phyloP scores from a whole-genome alignment of 257 asterid species.

The Craterostigma plantagineum region DNA sequence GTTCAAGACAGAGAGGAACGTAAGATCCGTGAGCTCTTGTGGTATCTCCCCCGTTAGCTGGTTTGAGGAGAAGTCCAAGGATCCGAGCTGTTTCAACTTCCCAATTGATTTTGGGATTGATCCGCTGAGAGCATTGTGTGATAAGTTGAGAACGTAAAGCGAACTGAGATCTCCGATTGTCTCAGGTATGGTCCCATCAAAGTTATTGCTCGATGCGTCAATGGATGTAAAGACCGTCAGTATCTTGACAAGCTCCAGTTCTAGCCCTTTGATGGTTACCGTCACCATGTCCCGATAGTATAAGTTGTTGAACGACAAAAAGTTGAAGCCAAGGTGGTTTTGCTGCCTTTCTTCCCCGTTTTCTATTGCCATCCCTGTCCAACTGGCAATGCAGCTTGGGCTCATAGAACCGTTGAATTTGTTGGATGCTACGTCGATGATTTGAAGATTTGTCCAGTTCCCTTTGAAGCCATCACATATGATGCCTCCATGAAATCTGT shows the following conservation, averaged over 20 bases:
- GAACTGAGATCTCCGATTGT: conserved; percentile 26
- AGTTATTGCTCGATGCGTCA: conserved; percentile 36
- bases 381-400: conserved; percentile 15
- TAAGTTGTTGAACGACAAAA: conserved; percentile 8
- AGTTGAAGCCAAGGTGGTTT: conserved; percentile 12
- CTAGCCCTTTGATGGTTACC: conserved; percentile 39
- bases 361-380: conserved; percentile 24
- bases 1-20: conserved; percentile 25
- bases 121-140: conserved; percentile 32
- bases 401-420: conserved; percentile 25
- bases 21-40: conserved; percentile 17
- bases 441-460: conserved; percentile 49
- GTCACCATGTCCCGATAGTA: conserved; percentile 46
- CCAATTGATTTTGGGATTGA: conserved; percentile 37
- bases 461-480: conserved; percentile 11
- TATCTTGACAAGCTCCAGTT: conserved; percentile 40
- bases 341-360: conserved; percentile 7
- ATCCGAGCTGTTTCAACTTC: conserved; percentile 27
- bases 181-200: conserved; percentile 27
- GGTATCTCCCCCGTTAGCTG: conserved; percentile 28
- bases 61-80: conserved; percentile 36
- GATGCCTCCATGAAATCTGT: conserved; percentile 32
- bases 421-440: conserved; percentile 41
- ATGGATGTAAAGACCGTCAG: conserved; percentile 30
- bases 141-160: conserved; percentile 42